Conservation (phyloP, 139 green algal genomes). For the Chlamydomonas sphaeroides region DNA sequence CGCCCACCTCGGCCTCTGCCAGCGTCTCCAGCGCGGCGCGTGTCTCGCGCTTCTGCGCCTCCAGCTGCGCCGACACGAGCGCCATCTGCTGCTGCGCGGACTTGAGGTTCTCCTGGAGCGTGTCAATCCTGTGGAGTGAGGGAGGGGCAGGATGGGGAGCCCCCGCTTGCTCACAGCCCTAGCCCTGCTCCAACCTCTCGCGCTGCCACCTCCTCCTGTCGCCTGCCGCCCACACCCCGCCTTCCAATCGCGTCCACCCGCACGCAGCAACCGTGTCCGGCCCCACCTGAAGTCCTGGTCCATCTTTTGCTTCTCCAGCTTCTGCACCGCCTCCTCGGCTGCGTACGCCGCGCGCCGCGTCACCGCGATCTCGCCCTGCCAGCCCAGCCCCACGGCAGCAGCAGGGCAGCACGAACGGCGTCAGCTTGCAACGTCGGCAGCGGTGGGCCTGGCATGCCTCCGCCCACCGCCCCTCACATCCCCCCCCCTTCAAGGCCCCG, state of each 20-base stretch:
- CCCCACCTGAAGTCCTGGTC: slow-evolving; percentile 83
- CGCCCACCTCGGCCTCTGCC: slow-evolving; percentile 53
- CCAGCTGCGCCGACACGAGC: slow-evolving; percentile 72
- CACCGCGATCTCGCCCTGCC: slow-evolving; percentile 80
- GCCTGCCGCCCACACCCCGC: background rate
- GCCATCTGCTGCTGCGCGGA: slow-evolving; percentile 66
- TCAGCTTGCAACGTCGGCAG: too few relatives aligned
- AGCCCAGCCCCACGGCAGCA: too few relatives aligned
- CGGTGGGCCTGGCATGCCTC: too few relatives aligned
- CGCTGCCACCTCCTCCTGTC: too few relatives aligned
- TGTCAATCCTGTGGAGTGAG: slow-evolving; percentile 46
- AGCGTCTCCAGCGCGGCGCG: slow-evolving; percentile 79
- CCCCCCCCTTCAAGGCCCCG: background rate
- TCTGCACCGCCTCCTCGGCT: slow-evolving; percentile 79
- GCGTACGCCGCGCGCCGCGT: slow-evolving; percentile 84
- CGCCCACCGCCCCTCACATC: background rate
- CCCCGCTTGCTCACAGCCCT: background rate
- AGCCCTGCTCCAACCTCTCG: too few relatives aligned
- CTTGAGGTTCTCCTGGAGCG: slow-evolving; percentile 65
- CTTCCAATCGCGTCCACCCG: too few relatives aligned
- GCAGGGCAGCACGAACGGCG: too few relatives aligned
- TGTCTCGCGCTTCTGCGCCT: slow-evolving; percentile 83
- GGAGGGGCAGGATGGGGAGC: too few relatives aligned
- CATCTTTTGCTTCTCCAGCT: slow-evolving; percentile 86
- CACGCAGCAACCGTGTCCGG: too few relatives aligned